A percentile compares a stretch with the other conserved stretches of the same genome.
These are phyloP conservation scores for Cystofilobasidium ferigula DNA, from an alignment of 768 basidiomycete species.

Conservation along the genomic window DNA sequence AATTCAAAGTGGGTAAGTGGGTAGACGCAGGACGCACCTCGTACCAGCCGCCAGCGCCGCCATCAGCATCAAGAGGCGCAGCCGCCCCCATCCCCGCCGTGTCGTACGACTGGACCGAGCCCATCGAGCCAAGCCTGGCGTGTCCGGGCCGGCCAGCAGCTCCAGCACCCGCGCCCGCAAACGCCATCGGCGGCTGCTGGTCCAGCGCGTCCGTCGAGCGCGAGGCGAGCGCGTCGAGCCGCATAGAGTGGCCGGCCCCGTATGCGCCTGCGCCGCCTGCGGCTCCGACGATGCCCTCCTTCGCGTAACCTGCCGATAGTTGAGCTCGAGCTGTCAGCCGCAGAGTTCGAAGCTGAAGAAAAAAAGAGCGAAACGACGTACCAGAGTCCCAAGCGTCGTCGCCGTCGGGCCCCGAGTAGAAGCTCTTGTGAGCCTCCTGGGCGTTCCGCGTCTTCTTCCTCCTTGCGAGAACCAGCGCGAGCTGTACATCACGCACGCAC, in stretches of 20 bases:
- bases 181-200: not conserved
- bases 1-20: not conserved
- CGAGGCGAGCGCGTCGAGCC: slow-evolving; percentile 5
- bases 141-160: not conserved
- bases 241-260: slow-evolving; percentile 9
- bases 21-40: not conserved
- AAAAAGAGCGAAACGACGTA: not conserved
- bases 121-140: not conserved
- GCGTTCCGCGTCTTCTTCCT: slow-evolving; percentile 2
- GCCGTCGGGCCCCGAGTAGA: not conserved
- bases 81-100: slow-evolving; percentile 12
- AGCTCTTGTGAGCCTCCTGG: slow-evolving; percentile 3
- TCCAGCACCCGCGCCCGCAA: not conserved
- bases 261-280: not conserved
- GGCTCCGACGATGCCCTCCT: not conserved
- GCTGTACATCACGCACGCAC: too few relatives aligned
- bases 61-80: not conserved
- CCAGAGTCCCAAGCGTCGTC: slow-evolving; percentile 20
- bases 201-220: slow-evolving; percentile 18
- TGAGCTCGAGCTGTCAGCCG: not conserved
- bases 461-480: not conserved
- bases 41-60: slow-evolving; percentile 9
- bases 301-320: slow-evolving; percentile 6
- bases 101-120: slow-evolving; percentile 8
- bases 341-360: not conserved